Evolutionary conservation across 805 yeast genomes (phyloP).

Genomic region (Ogataea corticis): DNA sequence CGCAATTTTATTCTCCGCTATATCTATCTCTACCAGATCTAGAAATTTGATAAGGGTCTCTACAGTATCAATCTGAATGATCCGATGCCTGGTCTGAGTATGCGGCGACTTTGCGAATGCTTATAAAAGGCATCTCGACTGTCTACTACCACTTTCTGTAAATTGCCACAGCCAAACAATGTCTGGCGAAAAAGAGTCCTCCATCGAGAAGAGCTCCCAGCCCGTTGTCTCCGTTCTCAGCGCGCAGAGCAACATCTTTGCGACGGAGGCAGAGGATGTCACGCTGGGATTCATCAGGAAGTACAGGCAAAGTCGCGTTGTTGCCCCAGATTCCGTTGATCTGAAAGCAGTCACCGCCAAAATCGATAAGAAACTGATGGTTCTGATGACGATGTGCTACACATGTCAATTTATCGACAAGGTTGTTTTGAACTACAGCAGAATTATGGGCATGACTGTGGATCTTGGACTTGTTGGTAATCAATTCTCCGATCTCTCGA

Average conservation of each 20-base stretch:
- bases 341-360: slow-evolving; percentile 31
- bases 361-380: slow-evolving; percentile 49
- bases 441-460: slow-evolving; percentile 51
- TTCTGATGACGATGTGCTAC: slow-evolving; percentile 49
- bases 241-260: slow-evolving; percentile 14
- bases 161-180: too few relatives aligned
- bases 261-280: slow-evolving; percentile 14
- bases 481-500: slow-evolving; percentile 33
- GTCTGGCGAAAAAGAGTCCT: too few relatives aligned
- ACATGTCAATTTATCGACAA: slow-evolving; percentile 65
- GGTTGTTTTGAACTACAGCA: slow-evolving; percentile 49
- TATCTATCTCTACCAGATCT: not conserved
- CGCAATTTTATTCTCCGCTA: not conserved
- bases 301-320: slow-evolving; percentile 7
- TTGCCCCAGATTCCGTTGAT: slow-evolving; percentile 2
- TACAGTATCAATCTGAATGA: too few relatives aligned
- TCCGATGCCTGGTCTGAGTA: too few relatives aligned
- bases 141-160: too few relatives aligned
- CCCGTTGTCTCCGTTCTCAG: slow-evolving; percentile 10
- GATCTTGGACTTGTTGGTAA: slow-evolving; percentile 50
- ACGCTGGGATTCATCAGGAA: slow-evolving; percentile 14
- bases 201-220: not conserved
- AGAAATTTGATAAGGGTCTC: not conserved
- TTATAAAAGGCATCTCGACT: too few relatives aligned
- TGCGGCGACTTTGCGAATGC: too few relatives aligned